phyloP scores from a whole-genome alignment of 2,329 filamentous ascomycete genomes.

The Magnaporthiopsis rhizophila region DNA sequence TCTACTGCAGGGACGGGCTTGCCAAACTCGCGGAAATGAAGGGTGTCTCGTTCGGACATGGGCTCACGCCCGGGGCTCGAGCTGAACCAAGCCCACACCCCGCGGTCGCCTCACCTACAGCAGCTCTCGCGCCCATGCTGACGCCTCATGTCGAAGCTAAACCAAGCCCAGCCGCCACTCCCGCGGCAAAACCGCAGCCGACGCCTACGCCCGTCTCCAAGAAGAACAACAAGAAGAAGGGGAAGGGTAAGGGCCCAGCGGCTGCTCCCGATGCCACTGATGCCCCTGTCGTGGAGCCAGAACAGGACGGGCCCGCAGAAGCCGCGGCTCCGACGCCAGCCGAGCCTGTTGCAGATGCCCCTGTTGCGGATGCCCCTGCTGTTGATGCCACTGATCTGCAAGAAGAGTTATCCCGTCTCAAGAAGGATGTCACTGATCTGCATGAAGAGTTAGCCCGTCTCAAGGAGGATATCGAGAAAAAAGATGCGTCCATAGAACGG shows the following conservation, averaged over 20 bases:
- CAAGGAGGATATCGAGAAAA: conserved; percentile 48
- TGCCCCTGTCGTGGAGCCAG: conserved; percentile 12
- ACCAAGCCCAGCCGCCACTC: conserved; percentile 8
- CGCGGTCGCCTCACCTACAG: too few species aligned
- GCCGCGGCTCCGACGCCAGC: conserved; percentile 21
- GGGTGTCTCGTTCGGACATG: too few species aligned
- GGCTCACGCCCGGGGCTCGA: too few species aligned
- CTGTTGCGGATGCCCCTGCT: conserved; percentile 6
- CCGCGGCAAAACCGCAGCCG: conserved; percentile 15
- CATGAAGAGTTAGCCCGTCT: conserved; percentile 42
- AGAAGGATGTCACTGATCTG: conserved; percentile 33
- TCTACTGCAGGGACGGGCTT: background rate
- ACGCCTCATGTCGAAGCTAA: background rate
- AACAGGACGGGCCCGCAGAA: conserved; percentile 18
- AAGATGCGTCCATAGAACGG: conserved; percentile 64
- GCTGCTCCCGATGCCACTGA: conserved; percentile 20
- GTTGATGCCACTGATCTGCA: conserved; percentile 25
- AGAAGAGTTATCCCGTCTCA: conserved; percentile 41
- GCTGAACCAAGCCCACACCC: too few species aligned
- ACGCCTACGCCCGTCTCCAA: conserved; percentile 21
- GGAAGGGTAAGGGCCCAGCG: conserved; percentile 35
- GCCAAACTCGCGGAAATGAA: too few species aligned
- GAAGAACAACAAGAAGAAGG: conserved; percentile 79
- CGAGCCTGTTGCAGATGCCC: conserved; percentile 19
- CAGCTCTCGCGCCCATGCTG: background rate